These are phyloP conservation scores for Corymbia citriodora DNA, from an alignment of 441 rosid genomes.

Conservation along the genomic window DNA sequence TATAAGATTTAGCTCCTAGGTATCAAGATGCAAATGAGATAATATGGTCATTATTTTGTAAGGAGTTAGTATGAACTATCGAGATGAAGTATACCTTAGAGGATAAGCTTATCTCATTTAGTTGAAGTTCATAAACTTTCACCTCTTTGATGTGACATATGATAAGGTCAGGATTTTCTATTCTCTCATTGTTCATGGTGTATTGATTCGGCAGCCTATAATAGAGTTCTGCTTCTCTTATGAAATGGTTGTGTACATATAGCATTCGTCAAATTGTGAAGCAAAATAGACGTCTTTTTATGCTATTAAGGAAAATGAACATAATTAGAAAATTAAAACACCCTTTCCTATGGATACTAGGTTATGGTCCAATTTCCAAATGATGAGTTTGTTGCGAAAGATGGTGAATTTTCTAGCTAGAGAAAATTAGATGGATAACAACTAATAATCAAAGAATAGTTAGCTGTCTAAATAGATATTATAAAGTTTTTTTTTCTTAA, in stretches of 20 bases:
- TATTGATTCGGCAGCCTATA: not conserved
- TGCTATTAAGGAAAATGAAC: not conserved
- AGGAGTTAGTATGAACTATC: not conserved
- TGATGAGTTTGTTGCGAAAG: not conserved
- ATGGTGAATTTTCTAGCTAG: not conserved
- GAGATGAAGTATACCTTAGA: too few species aligned
- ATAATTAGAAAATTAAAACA: not conserved
- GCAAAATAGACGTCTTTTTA: not conserved
- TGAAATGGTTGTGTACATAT: not conserved
- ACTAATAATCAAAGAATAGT: not conserved
- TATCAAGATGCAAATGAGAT: not conserved
- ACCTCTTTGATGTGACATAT: not conserved
- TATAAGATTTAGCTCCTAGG: not conserved
- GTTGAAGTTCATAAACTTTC: not conserved
- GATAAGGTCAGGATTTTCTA: not conserved
- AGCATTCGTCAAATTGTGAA: not conserved
- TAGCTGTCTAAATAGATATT: not conserved
- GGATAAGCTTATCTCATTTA: not conserved
- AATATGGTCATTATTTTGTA: not conserved
- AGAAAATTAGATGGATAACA: not conserved
- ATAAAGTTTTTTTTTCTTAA: not conserved
- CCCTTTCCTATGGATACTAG: not conserved
- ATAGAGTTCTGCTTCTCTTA: not conserved
- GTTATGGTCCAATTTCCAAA: not conserved
- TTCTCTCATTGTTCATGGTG: fast-evolving